Evolutionary conservation across 306 rosid species (phyloP), one percentile per base, ranked within the genome.

Genomic region (Trifolium dubium): DNA sequence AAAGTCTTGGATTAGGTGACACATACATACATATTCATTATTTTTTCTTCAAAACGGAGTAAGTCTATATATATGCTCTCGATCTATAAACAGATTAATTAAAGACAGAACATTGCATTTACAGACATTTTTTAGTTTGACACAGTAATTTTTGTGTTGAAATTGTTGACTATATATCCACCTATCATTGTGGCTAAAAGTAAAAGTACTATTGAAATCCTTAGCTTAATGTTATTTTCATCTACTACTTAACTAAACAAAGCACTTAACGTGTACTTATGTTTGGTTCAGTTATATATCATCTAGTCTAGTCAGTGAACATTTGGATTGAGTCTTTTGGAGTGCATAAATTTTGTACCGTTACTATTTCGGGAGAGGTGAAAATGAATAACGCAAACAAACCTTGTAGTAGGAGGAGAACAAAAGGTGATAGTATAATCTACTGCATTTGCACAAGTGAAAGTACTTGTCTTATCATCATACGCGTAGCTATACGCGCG

Each of bases 401-500:
- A 89, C 91, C 95, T 80, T 83, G 80, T 71, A 71, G 54, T 87
- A 0, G 96, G 92, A 9, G 90, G 13, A 0, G 98, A 91, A 47
- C 98, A 93, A 81, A 93, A 93, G 0, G 93, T 90, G 60, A 93
- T 83, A 5, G 73, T 64, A 54, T 93, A 93, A 81, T 89, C 91
- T 0, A 86, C 92, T 0, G 88, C 97, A 4, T 74, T 28, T 0
- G 90, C 88, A 47, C 98, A 93, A 3, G 98, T 90, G 75, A 90
- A 93, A 2, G 98, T 93, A 58, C 93, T 90, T 1, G 93, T 83
- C 68, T 67, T 80, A 8, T 93, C 98, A 49, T 93, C 98, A 23
- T 90, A 93, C 2, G 98, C 98, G 61, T 93, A 90, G 77, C 98
- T 93, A 67, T 90, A 93, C 0, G 98, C 97, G 17, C 88, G 87